Conservation (phyloP, 139 green algal species). For the Tetraselmis striata region DNA sequence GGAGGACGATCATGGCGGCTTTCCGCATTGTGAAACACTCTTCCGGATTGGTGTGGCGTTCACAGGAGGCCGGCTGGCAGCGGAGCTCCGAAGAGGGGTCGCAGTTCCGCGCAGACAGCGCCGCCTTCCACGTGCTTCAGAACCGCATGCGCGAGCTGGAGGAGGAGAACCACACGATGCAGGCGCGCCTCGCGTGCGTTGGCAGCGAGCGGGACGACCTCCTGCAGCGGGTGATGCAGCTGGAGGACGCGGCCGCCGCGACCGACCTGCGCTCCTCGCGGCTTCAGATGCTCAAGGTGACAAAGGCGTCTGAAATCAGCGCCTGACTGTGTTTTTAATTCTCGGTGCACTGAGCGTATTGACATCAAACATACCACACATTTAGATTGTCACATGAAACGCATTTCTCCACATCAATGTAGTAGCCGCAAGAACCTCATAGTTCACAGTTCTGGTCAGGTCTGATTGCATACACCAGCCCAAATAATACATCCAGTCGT, state of each 20-base stretch:
- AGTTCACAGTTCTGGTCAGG: too few relatives aligned
- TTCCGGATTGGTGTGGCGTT: not conserved
- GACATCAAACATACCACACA: too few relatives aligned
- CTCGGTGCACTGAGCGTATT: too few relatives aligned
- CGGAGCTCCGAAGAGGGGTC: not conserved
- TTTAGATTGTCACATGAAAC: too few relatives aligned
- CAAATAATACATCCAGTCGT: too few relatives aligned
- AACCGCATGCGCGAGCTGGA: not conserved
- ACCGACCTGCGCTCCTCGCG: not conserved
- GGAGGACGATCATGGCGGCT: too few relatives aligned
- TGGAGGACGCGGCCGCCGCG: not conserved
- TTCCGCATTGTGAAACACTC: too few relatives aligned
- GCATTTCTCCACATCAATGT: too few relatives aligned
- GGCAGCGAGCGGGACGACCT: not conserved
- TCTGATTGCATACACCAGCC: too few relatives aligned
- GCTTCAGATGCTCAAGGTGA: not conserved
- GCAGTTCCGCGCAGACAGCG: not conserved
- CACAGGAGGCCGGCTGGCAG: not conserved
- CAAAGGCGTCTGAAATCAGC: too few relatives aligned
- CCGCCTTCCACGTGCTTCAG: not conserved
- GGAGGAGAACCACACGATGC: not conserved
- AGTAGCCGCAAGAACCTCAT: too few relatives aligned
- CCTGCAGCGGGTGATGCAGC: not conserved
- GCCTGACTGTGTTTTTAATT: too few relatives aligned
- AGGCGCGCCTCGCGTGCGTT: not conserved